Base-by-base conservation (phyloP, 2,329 filamentous ascomycete genomes). In the Penicillium oxalicum region DNA sequence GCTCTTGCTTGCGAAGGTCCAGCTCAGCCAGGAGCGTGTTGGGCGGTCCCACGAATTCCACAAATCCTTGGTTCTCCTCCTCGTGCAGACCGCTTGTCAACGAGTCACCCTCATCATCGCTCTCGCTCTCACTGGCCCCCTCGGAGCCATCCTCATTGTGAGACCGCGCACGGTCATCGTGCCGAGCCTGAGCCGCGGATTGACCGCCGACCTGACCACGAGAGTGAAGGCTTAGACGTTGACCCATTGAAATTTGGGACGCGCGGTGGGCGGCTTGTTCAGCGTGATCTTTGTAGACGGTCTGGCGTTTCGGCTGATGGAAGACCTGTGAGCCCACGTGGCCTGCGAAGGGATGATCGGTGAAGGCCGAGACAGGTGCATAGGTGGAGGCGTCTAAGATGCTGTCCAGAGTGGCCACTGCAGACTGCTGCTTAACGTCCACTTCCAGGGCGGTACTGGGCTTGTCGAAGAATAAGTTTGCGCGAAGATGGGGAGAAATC, bases 21-120 rank as follows among this genome's bases (percentile, higher is more conserved):
- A 98, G 75, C 66, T 98, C 93, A 0, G 93, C 93, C 25, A 98
- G 79, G 0, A 98, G 77, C 0, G 93, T 98, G 1, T 90, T 95
- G 0, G 93, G 93, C 4, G 84, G 79, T 0, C 87, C 88, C 45
- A 83, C 77, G 54, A 81, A 85, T 1, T 65, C 64, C 12, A 58
- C 56, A 11, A 63, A 56, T n/a, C 24, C 40, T n/a, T 62, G 66
- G 12, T 76, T 74, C 4, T 73, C 71, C 3, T 71, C 70, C 3
- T 58, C 57, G 5, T 36, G 24, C 25, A 25, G 32, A 12, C 42
- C 42, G 49, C 54, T 56, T 50, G 56, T 45, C 44, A 48, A 26
- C 39, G 59, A 61, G 50, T 56, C 38, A 40, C 58, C 57, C 42
- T 63, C 46, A 34, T 56, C 48, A 40, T 58, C 42, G 12, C n/a